These are phyloP conservation scores for Xerocomus potaroensis DNA, from an alignment of 768 basidiomycete species.

Conservation along the genomic window DNA sequence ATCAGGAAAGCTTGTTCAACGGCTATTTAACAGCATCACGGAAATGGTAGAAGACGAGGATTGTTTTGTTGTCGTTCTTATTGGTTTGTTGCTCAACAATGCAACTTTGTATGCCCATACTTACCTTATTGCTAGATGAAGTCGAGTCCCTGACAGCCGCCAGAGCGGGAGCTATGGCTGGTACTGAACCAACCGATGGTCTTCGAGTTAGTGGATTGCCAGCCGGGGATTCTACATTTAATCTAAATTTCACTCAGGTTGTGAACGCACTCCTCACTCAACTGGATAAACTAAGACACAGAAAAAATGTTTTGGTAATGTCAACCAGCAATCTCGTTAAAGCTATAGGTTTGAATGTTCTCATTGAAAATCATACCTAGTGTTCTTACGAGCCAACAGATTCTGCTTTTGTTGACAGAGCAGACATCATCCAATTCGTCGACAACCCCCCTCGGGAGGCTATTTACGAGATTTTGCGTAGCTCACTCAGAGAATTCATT, in stretches of 20 bases:
- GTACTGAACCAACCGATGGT: constrained; percentile 94
- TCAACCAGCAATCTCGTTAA: constrained; percentile 93
- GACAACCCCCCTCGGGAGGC: constrained; percentile 89
- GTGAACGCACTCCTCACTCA: constrained; percentile 97
- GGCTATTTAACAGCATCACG: constrained; percentile 81
- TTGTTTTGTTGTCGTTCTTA: constrained; percentile 89
- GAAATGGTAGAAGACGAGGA: constrained; percentile 92
- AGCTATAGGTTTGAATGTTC: constrained; percentile 72
- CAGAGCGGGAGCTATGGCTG: constrained; percentile 89
- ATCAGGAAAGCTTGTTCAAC: constrained; percentile 95
- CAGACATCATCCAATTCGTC: constrained; percentile 93
- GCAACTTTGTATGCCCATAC: constrained; percentile 4
- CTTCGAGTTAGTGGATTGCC: constrained; percentile 58
- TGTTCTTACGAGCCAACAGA: constrained; percentile 45
- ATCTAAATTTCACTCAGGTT: constrained; percentile 52
- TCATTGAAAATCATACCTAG: background rate
- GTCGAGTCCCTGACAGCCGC: constrained; percentile 96
- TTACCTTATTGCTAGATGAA: constrained; percentile 60
- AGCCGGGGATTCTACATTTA: background rate
- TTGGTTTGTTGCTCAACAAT: constrained; percentile 48
- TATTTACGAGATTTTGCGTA: constrained; percentile 86
- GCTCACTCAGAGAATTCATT: constrained; percentile 78
- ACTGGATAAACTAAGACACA: constrained; percentile 89
- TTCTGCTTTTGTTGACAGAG: constrained; percentile 92
- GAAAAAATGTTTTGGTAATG: constrained; percentile 93